These are phyloP conservation scores for Polytrichum commune DNA, from an alignment of 225 moss, liverwort and hornwort species.

Conservation along the genomic window DNA sequence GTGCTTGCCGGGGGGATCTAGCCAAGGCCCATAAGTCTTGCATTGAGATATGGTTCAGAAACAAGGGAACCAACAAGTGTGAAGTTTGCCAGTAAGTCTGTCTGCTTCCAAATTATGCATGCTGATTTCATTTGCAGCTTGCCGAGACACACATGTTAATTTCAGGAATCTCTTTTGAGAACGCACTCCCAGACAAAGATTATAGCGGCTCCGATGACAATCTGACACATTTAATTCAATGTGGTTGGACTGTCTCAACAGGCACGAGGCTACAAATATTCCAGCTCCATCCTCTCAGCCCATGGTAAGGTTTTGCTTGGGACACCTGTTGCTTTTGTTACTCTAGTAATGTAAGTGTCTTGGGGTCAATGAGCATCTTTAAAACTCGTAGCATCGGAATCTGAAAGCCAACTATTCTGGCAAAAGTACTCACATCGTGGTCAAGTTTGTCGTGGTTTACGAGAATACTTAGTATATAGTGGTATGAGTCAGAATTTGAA, in stretches of 20 bases:
- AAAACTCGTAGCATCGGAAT: too few species aligned
- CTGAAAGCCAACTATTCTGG: not conserved
- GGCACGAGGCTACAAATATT: constrained; percentile 78
- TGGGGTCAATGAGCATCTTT: too few species aligned
- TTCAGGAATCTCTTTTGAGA: not conserved
- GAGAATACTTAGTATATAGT: not conserved
- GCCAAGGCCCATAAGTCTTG: constrained; percentile 85
- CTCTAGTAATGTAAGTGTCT: too few species aligned
- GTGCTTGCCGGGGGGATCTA: constrained; percentile 85
- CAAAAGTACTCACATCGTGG: not conserved
- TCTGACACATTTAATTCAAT: not conserved
- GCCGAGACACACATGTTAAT: not conserved
- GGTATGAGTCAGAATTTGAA: not conserved
- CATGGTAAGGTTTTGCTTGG: constrained; percentile 35
- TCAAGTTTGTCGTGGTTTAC: not conserved
- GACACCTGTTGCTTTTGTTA: too few species aligned
- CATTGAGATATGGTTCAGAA: constrained; percentile 90
- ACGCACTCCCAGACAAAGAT: not conserved
- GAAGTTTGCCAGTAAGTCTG: constrained; percentile 92
- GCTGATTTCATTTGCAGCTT: not conserved
- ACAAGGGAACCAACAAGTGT: constrained; percentile 91
- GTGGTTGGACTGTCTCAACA: constrained; percentile 12
- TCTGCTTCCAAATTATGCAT: not conserved
- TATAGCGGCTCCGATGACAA: not conserved
- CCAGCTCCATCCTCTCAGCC: constrained; percentile 59